Base-by-base conservation (phyloP, 768 basidiomycete genomes). In the Psilocybe subaeruginosa region DNA sequence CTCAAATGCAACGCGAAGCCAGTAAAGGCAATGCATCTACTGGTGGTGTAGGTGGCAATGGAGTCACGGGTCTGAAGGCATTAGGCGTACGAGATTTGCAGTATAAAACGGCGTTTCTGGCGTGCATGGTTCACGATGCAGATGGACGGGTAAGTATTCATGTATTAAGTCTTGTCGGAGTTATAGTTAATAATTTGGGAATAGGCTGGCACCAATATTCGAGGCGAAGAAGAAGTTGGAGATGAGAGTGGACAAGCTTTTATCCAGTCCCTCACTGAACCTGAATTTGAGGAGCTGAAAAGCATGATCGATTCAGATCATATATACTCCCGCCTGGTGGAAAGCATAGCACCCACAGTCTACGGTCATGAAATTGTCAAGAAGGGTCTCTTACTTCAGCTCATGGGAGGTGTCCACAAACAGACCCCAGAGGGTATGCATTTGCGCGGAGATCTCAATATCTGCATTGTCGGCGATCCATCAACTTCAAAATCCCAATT, bases 301-400 rank as follows among this genome's bases (percentile, higher is more conserved):
- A 83, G 82, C 39, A 99, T 99, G 97, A 93, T 98, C 66, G 86
- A 96, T 68, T 88, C 90, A 0, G 93, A 96, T 54, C 90, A 97
- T 72, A 99, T 99, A 66, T 99, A 99, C 73, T 88, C 91, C 27
- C 88, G 97, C 7, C 80, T 99, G 4, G 97, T 99, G 23, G 88
- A 91, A 69, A 95, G 92, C 69, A 97, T 99, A 63, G 97, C 97
- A 0, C 97, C 97, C 2, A 98, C 97, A 0, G 97, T 99, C 1
- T 99, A 98, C 69, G 97, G 97, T 1, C 97, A 99, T 71, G 97
- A 99, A 70, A 96, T 98, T 54, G 96, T 99, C 68, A 99, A 99
- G 80, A 99, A 99, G 73, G 97, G 97, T 11, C 81, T 99, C 35
- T 78, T 99, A 23, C 80, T 99, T 16, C 97, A 99, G 71, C 84